Evolutionary conservation across 129 eudicot species (phyloP).

Genomic region (carrot (Daucus carota)): DNA sequence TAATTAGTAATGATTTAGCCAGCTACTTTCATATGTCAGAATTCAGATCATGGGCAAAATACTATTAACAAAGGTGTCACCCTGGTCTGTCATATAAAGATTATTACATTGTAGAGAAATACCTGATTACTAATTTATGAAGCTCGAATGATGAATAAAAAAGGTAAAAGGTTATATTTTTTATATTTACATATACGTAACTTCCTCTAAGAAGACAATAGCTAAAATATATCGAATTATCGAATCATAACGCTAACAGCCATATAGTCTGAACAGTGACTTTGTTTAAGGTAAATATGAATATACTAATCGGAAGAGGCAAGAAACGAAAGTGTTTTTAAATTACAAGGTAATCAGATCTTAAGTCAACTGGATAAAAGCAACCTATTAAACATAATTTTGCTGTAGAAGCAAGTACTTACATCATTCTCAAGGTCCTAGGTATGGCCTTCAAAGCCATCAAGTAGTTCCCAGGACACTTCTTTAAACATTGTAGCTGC

Average conservation of each 20-base stretch:
- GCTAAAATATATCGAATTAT: not conserved
- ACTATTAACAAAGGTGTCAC: no score
- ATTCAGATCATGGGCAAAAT: not conserved
- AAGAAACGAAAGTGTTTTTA: no score
- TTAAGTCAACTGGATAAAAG: not conserved
- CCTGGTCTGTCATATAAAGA: not conserved
- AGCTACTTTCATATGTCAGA: not conserved
- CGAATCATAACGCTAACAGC: not conserved
- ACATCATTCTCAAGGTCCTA: constrained; percentile 96
- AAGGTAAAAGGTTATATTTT: no score
- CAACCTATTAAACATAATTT: no score
- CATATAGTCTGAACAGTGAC: not conserved
- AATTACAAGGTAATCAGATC: not conserved
- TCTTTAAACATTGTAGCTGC: constrained; percentile 79
- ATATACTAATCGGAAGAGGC: no score
- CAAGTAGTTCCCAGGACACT: constrained; percentile 73
- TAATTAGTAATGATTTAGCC: not conserved
- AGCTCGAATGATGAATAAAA: not conserved
- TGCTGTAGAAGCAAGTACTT: constrained; percentile 24
- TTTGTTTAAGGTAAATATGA: not conserved
- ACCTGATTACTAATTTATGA: not conserved
- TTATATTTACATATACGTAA: not conserved
- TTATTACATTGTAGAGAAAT: not conserved
- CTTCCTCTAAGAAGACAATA: not conserved
- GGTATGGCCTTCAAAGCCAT: constrained; percentile 83